Conservation (phyloP, 768 basidiomycete genomes). For the Mycena chlorophos region DNA sequence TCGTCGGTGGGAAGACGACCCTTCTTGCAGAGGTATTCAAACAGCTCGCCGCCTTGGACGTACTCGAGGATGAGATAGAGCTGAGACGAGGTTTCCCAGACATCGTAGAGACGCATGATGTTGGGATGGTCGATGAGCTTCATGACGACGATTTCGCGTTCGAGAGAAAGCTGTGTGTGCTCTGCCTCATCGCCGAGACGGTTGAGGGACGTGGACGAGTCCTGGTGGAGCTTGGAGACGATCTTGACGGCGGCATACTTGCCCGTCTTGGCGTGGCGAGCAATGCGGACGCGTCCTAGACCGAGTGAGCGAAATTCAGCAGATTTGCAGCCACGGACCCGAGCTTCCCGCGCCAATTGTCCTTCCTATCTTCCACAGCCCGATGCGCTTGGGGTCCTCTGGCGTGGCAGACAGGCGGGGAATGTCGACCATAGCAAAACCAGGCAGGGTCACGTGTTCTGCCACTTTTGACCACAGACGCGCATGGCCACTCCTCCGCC, state of each 20-base stretch:
- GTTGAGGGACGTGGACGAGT: constrained; percentile 66
- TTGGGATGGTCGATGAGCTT: constrained; percentile 96
- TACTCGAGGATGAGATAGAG: constrained; percentile 94
- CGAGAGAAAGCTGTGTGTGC: constrained; percentile 75
- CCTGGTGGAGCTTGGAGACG: constrained; percentile 73
- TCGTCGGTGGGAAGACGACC: constrained; percentile 71
- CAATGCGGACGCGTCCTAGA: constrained; percentile 86
- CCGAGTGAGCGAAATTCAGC: not conserved
- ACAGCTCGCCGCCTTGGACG: constrained; percentile 91
- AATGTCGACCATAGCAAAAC: constrained; percentile 29
- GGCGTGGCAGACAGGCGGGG: constrained; percentile 25
- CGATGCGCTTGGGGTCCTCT: constrained; percentile 67
- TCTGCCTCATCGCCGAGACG: constrained; percentile 74
- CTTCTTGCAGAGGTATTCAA: constrained; percentile 84
- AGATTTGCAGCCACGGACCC: constrained; percentile 44
- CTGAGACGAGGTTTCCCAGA: constrained; percentile 91
- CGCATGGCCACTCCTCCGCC: constrained; percentile 2
- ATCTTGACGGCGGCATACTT: constrained; percentile 95
- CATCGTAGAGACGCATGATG: constrained; percentile 91
- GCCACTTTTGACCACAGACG: not conserved
- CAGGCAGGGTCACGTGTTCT: constrained; percentile 7
- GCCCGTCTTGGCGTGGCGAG: constrained; percentile 83
- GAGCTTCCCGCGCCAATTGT: constrained; percentile 83
- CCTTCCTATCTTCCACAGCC: constrained; percentile 80
- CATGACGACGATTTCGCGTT: constrained; percentile 96